phyloP scores from a whole-genome alignment of 1,284 basidiomycete species.

The Amylostereum areolatum region DNA sequence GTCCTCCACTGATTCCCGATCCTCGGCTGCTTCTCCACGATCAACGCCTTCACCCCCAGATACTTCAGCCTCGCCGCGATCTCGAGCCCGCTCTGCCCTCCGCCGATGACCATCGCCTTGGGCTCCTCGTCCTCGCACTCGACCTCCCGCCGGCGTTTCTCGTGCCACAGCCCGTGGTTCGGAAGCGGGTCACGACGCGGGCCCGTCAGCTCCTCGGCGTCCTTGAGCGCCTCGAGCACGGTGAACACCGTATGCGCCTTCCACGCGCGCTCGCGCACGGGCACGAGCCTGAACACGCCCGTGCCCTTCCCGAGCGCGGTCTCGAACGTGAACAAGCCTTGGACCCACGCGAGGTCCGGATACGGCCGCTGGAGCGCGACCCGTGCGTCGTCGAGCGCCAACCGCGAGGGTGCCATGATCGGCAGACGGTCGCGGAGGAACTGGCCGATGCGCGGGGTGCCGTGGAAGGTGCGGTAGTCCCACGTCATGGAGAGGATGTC shows the following conservation, averaged over 20 bases:
- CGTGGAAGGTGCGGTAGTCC: slow-evolving; percentile 29
- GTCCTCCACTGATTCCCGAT: slow-evolving; percentile 57
- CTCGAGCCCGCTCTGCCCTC: slow-evolving; percentile 58
- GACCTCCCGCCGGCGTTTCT: slow-evolving; percentile 32
- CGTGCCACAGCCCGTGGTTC: slow-evolving; percentile 36
- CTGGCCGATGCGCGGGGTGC: slow-evolving; percentile 13
- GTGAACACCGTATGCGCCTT: slow-evolving; percentile 55
- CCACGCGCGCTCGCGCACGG: slow-evolving; percentile 43
- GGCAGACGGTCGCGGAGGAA: slow-evolving; percentile 15
- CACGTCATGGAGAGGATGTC: slow-evolving; percentile 26
- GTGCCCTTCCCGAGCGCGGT: slow-evolving; percentile 22
- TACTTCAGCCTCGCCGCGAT: slow-evolving; percentile 54
- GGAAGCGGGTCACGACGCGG: slow-evolving; percentile 30
- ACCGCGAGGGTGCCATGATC: slow-evolving; percentile 9
- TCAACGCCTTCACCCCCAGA: slow-evolving; percentile 43
- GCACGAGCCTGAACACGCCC: slow-evolving; percentile 39
- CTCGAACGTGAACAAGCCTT: slow-evolving; percentile 27
- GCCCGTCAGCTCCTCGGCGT: slow-evolving; percentile 40
- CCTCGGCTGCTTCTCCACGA: slow-evolving; percentile 47
- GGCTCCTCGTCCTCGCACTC: slow-evolving; percentile 34
- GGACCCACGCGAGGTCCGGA: slow-evolving; percentile 27
- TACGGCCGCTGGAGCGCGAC: slow-evolving; percentile 16
- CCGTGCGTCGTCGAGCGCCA: slow-evolving; percentile 6
- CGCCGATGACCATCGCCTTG: neutral
- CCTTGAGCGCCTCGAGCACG: slow-evolving; percentile 50